These are phyloP conservation scores for Alternaria infectoria DNA, from an alignment of 2,329 filamentous ascomycete species.

Conservation along the genomic window DNA sequence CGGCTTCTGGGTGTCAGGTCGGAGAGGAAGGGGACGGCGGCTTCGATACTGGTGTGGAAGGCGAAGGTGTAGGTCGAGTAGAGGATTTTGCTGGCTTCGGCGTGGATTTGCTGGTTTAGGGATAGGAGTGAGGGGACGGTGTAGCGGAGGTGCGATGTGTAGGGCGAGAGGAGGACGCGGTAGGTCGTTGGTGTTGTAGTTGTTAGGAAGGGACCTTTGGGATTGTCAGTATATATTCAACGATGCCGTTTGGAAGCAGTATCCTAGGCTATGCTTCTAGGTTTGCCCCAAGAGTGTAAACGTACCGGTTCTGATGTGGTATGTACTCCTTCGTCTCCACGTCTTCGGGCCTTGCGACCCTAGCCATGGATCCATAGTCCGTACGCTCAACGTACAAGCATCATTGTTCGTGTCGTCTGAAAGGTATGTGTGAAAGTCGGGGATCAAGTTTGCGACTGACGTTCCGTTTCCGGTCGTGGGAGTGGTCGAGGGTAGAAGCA, in stretches of 20 bases:
- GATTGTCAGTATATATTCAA: conserved; percentile 16
- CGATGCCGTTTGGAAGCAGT: not conserved
- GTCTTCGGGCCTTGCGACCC: conserved; percentile 28
- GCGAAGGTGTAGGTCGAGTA: conserved; percentile 65
- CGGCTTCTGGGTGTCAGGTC: conserved; percentile 61
- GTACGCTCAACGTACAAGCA: conserved; percentile 49
- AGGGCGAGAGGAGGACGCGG: conserved; percentile 53
- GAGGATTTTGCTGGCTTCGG: conserved; percentile 62
- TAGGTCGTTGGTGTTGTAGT: conserved; percentile 63
- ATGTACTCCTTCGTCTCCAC: conserved; percentile 47
- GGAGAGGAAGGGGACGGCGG: conserved; percentile 64
- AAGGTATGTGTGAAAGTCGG: conserved; percentile 53
- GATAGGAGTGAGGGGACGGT: conserved; percentile 39
- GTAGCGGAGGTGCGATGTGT: conserved; percentile 55
- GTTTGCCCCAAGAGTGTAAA: not conserved
- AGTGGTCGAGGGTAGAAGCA: conserved; percentile 49
- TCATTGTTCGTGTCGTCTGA: conserved; percentile 37
- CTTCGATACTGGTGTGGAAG: conserved; percentile 66
- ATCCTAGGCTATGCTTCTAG: not conserved
- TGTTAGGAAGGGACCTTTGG: conserved; percentile 50
- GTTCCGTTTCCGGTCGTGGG: conserved; percentile 37
- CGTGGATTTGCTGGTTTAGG: conserved; percentile 52
- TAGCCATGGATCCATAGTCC: conserved; percentile 52
- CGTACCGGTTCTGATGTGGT: conserved; percentile 46
- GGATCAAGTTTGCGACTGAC: conserved; percentile 42